Conservation (phyloP, 345 rosid species). For the Triadica sebifera region DNA sequence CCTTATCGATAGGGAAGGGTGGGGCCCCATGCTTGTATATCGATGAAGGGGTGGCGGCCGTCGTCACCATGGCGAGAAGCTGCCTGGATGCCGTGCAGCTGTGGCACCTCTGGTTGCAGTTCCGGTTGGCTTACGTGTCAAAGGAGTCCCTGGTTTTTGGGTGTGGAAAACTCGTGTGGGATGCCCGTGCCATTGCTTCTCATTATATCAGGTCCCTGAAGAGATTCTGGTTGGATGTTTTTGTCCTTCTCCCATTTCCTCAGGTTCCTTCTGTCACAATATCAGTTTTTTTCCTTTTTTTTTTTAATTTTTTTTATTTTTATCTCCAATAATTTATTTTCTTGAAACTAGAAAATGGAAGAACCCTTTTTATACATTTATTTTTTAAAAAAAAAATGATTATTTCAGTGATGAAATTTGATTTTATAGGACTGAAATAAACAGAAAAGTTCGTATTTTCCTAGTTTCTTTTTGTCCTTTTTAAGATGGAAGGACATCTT, state of each 20-base stretch:
- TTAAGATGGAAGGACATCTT: too few relatives aligned
- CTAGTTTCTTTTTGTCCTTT: too few relatives aligned
- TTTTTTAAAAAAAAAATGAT: too few relatives aligned
- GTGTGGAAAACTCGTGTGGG: slow-evolving; percentile 70
- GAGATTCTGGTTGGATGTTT: slow-evolving; percentile 60
- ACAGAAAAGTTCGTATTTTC: too few relatives aligned
- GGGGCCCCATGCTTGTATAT: slow-evolving; percentile 52
- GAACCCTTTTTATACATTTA: too few relatives aligned
- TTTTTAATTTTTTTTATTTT: too few relatives aligned
- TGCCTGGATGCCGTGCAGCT: slow-evolving; percentile 48
- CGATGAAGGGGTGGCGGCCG: slow-evolving; percentile 42
- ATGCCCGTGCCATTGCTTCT: slow-evolving; percentile 49
- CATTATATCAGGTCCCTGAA: slow-evolving; percentile 49
- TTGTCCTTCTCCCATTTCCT: slow-evolving; percentile 60
- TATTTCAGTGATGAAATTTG: too few relatives aligned
- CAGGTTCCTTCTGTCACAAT: slow-evolving; percentile 35
- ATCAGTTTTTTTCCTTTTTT: not conserved
- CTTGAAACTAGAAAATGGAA: too few relatives aligned
- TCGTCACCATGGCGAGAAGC: slow-evolving; percentile 43
- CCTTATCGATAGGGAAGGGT: slow-evolving; percentile 33
- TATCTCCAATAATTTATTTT: too few relatives aligned
- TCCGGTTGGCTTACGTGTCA: slow-evolving; percentile 61
- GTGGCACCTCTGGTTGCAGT: slow-evolving; percentile 54
- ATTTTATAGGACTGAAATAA: too few relatives aligned
- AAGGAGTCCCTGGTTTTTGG: slow-evolving; percentile 58